phyloP scores from a whole-genome alignment of 225 moss, liverwort and hornwort genomes.

The Physcomitrium patens region DNA sequence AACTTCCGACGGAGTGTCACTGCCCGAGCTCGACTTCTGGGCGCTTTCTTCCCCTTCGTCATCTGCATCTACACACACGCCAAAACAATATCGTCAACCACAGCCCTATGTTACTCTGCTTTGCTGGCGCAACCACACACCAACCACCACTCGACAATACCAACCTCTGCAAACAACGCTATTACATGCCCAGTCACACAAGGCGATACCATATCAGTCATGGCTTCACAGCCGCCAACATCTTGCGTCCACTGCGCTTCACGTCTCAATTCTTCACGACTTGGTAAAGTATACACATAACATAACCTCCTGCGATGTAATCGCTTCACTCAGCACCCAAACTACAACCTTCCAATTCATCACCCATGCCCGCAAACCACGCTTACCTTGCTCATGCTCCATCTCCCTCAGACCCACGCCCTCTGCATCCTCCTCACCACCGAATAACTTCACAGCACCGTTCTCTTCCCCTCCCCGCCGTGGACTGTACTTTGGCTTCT shows the following conservation, averaged over 20 bases:
- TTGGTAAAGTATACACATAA: not conserved
- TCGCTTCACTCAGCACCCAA: constrained; percentile 44
- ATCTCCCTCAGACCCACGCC: constrained; percentile 46
- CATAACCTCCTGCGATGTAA: constrained; percentile 58
- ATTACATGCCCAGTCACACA: too few relatives aligned
- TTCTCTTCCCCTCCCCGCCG: constrained; percentile 28
- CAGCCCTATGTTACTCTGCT: too few relatives aligned
- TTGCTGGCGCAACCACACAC: too few relatives aligned
- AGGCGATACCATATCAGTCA: too few relatives aligned
- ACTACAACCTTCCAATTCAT: constrained; percentile 69
- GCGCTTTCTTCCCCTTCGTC: constrained; percentile 85
- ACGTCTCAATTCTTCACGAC: too few relatives aligned
- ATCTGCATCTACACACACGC: constrained; percentile 67
- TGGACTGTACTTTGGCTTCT: constrained; percentile 22
- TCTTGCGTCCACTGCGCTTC: too few relatives aligned
- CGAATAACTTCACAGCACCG: constrained; percentile 28
- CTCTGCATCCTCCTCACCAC: constrained; percentile 52
- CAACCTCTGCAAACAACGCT: too few relatives aligned
- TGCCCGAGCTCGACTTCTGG: constrained; percentile 61
- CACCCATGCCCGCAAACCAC: constrained; percentile 46
- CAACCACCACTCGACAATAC: too few relatives aligned
- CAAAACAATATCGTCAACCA: not conserved
- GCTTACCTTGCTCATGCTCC: constrained; percentile 52
- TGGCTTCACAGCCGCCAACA: too few relatives aligned
- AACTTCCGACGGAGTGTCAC: constrained; percentile 86